Conservation (phyloP, 2,329 filamentous ascomycete genomes). For the Fusarium ambrosium region DNA sequence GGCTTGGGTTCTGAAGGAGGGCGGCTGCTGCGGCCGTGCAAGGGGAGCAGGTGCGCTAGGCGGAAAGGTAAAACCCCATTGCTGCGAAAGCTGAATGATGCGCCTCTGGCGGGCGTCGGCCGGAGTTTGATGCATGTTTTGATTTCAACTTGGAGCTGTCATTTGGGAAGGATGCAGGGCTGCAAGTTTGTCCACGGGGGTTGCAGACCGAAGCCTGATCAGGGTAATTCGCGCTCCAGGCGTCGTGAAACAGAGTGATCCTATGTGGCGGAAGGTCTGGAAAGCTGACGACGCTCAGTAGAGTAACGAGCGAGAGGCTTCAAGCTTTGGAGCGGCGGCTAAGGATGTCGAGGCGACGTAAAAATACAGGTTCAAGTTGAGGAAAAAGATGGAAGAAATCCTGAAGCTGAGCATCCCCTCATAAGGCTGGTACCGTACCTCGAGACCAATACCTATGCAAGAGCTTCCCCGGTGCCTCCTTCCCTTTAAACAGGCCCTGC, state of each 20-base stretch:
- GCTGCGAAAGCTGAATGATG: slow-evolving; percentile 63
- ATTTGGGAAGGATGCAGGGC: slow-evolving; percentile 26
- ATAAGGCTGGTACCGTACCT: slow-evolving; percentile 25
- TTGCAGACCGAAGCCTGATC: background rate
- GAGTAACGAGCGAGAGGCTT: slow-evolving; percentile 9
- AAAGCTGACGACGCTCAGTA: slow-evolving; percentile 8
- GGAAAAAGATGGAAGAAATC: background rate
- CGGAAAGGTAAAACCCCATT: slow-evolving; percentile 62
- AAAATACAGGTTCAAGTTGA: slow-evolving; percentile 24
- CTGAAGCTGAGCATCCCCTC: slow-evolving; percentile 13
- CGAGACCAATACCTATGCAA: slow-evolving; percentile 2
- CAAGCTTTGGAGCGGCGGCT: background rate
- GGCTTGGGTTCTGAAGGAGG: slow-evolving; percentile 60
- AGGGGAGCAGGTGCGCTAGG: slow-evolving; percentile 57
- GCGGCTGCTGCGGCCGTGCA: slow-evolving; percentile 57
- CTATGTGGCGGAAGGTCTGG: slow-evolving; percentile 9
- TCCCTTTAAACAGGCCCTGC: slow-evolving; percentile 4
- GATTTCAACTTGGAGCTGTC: slow-evolving; percentile 15
- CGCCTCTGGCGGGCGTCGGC: slow-evolving; percentile 59
- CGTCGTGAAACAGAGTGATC: background rate
- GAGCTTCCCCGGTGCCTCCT: slow-evolving; percentile 23
- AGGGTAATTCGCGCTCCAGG: background rate
- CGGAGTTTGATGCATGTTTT: slow-evolving; percentile 49
- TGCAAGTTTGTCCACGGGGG: background rate
- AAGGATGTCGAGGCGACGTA: slow-evolving; percentile 1